Evolutionary conservation across 2,329 filamentous ascomycete species (phyloP), one percentile per base, ranked within the genome.

Genomic region (Aspergillus eucalypticola): DNA sequence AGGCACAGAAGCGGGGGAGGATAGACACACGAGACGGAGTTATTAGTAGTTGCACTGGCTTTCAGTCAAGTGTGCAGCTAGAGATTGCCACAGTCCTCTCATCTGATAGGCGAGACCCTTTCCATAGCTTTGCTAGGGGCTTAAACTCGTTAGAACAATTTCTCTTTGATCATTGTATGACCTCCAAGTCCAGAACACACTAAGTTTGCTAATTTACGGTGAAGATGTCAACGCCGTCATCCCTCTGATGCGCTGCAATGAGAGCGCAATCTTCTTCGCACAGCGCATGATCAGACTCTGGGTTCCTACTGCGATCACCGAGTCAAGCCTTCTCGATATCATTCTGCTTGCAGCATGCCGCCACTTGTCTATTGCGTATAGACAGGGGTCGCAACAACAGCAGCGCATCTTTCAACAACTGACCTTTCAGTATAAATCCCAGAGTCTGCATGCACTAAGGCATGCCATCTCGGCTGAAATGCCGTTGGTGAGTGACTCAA

Each of bases 81-180:
- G 21, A 23, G 21, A 23, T 39, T 7, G n/a, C 2, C 7, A 25
- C 2, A 8, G 1, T 49, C 6, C 59, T 61, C 5, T 29, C 64
- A 1, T 58, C 65, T 15, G 19, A 32, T 27, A 39, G 66, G 11
- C 60, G 51, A 11, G 66, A 67, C 44, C 64, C 66, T 13, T 67
- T 66, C 39, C 56, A 23, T 32, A 62, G 58, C 57, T 61, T 57
- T 41, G 66, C 61, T 25, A 53, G 35, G 27, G n/a, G 38, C 0
- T 49, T 67, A 21, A 50, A 51, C 15, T 63, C 63, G 1, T 17
- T 61, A 0, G 66, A 67, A 19, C 44, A 65, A 27, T 56, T 60
- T 41, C 8, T 67, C 27, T 66, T 67, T 41, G 66, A 67, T 55
- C 64, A 67, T 55, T 67, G 66, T 67, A 60, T 38, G 65, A 58